Evolutionary conservation across 352 stramenopile species (phyloP).

Genomic region (Chrysophaeum taylorii): DNA sequence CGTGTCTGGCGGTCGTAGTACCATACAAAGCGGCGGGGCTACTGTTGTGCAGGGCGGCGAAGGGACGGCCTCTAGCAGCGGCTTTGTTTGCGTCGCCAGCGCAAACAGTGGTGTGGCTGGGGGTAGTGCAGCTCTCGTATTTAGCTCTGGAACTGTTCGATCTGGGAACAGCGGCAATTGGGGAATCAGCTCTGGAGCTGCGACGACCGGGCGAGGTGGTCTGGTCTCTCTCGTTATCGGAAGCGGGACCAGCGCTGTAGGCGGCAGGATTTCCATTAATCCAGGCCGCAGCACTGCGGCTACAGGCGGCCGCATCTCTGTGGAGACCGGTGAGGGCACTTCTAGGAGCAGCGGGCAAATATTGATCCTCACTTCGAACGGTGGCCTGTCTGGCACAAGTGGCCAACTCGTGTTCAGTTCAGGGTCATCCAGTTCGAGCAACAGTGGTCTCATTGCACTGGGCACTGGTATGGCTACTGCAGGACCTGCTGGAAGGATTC

Average conservation of each 20-base stretch:
- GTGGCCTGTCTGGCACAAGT: conserved; percentile 20
- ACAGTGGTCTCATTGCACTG: conserved; percentile 38
- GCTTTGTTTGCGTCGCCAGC: background rate
- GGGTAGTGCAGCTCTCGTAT: too few relatives aligned
- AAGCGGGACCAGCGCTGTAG: too few relatives aligned
- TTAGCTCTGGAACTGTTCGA: too few relatives aligned
- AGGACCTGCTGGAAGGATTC: conserved; percentile 25
- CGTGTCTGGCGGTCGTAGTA: background rate
- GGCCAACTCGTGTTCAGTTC: conserved; percentile 29
- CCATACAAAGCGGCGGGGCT: background rate
- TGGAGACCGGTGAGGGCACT: too few relatives aligned
- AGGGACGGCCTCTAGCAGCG: background rate
- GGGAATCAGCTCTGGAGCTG: too few relatives aligned
- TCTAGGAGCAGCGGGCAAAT: background rate
- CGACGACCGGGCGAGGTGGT: too few relatives aligned
- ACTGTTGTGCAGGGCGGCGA: background rate
- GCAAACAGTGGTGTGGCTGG: background rate
- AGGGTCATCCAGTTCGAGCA: conserved; percentile 26
- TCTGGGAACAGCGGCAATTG: too few relatives aligned
- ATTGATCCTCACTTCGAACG: background rate
- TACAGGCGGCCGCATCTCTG: too few relatives aligned
- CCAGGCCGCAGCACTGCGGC: too few relatives aligned
- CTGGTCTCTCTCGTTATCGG: too few relatives aligned
- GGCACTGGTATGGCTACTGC: conserved; percentile 20
- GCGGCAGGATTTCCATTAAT: too few relatives aligned